A percentile compares a stretch with the other conserved stretches of the same genome.
phyloP scores from a whole-genome alignment of 179 eudicot species.

The Spergularia azorica region DNA sequence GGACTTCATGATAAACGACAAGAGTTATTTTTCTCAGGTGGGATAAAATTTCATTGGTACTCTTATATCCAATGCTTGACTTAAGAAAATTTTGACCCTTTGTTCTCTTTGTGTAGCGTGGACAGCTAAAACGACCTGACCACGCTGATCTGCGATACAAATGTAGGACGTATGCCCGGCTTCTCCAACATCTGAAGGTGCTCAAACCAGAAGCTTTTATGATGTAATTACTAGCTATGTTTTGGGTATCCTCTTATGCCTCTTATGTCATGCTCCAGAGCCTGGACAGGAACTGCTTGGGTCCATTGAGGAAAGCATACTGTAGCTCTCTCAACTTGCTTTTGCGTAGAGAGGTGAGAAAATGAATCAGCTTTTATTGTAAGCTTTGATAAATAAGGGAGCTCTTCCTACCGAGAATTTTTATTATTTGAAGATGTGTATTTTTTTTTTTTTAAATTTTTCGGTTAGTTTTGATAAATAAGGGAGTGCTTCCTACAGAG shows the following conservation, averaged over 20 bases:
- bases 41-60: slow-evolving; percentile 15
- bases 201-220: not conserved
- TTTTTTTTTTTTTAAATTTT: not conserved
- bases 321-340: slow-evolving; percentile 93
- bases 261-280: slow-evolving; percentile 48
- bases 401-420: too few relatives aligned
- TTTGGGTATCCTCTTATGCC: slow-evolving; percentile 15
- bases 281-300: slow-evolving; percentile 83
- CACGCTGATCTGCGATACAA: slow-evolving; percentile 95
- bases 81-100: slow-evolving; percentile 10
- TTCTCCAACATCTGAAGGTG: slow-evolving; percentile 93
- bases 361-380: slow-evolving; percentile 4
- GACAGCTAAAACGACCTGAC: slow-evolving; percentile 95
- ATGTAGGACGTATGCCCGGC: slow-evolving; percentile 98
- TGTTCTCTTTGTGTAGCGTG: slow-evolving; percentile 62
- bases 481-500: not conserved
- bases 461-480: too few relatives aligned
- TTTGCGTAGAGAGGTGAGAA: slow-evolving; percentile 82
- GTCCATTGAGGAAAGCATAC: slow-evolving; percentile 87
- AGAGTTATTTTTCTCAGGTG: slow-evolving; percentile 98
- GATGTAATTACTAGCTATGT: slow-evolving; percentile 1
- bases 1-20: slow-evolving; percentile 95
- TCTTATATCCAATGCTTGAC: slow-evolving; percentile 1
- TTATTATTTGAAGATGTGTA: too few relatives aligned
- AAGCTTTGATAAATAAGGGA: not conserved